These are phyloP conservation scores for Marchantia paleacea DNA, from an alignment of 225 moss, liverwort and hornwort genomes.

Conservation along the genomic window DNA sequence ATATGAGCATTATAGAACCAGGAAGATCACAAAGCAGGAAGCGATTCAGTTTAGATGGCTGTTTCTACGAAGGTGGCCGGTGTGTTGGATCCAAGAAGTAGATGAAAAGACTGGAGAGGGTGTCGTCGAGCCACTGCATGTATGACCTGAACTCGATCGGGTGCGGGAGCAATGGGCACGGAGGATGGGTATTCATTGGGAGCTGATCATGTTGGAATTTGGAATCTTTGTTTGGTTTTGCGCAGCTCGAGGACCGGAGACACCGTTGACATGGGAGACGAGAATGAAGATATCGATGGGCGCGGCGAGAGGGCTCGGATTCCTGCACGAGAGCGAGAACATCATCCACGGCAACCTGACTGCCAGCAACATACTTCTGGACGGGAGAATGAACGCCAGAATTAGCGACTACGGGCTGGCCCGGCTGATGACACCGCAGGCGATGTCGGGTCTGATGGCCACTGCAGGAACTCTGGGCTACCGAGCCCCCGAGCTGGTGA, in stretches of 20 bases:
- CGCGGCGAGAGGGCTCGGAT: constrained; percentile 75
- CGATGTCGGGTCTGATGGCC: constrained; percentile 55
- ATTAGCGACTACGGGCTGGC: constrained; percentile 79
- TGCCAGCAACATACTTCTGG: constrained; percentile 71
- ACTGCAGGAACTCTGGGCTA: constrained; percentile 77
- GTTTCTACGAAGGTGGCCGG: too few species aligned
- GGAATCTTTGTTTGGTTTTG: not conserved
- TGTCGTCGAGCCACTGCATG: too few species aligned
- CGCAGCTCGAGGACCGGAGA: constrained; percentile 48
- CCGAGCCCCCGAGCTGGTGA: constrained; percentile 74
- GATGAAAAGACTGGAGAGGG: too few species aligned
- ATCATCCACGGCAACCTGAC: constrained; percentile 85
- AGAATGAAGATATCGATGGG: constrained; percentile 63
- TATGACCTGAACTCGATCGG: too few species aligned
- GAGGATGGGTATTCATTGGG: too few species aligned
- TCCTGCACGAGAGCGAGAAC: constrained; percentile 67
- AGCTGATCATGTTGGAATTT: too few species aligned
- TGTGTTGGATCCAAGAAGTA: too few species aligned
- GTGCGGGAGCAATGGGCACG: too few species aligned
- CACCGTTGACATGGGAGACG: constrained; percentile 61
- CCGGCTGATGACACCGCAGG: constrained; percentile 53
- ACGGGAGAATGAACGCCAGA: constrained; percentile 57
- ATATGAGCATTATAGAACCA: too few species aligned
- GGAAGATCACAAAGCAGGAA: too few species aligned
- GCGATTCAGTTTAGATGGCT: too few species aligned